These are phyloP conservation scores for Rosa persica DNA, from an alignment of 306 rosid species.

Conservation along the genomic window DNA sequence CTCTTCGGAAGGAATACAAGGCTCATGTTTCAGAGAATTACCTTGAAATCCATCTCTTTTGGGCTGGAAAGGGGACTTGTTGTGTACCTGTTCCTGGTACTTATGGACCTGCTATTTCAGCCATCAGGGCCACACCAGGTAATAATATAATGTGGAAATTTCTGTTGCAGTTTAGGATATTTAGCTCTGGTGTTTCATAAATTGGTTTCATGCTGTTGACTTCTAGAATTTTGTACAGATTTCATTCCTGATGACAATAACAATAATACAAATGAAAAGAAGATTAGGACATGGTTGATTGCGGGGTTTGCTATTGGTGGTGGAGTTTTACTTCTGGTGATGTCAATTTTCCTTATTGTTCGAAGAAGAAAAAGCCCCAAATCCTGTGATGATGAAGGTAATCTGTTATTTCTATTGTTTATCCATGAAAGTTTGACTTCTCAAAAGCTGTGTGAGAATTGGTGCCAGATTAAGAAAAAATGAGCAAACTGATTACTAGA, in stretches of 20 bases:
- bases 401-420: neutral
- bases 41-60: constrained; percentile 48
- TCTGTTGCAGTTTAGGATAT: constrained; percentile 1
- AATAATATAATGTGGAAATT: constrained; percentile 22
- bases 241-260: constrained; percentile 56
- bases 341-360: constrained; percentile 31
- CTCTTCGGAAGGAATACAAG: constrained; percentile 32
- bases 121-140: constrained; percentile 68
- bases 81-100: constrained; percentile 48
- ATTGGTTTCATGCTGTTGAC: constrained; percentile 9
- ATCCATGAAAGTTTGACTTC: neutral
- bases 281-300: constrained; percentile 46
- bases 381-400: constrained; percentile 51
- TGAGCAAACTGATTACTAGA: too few relatives aligned
- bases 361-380: constrained; percentile 45
- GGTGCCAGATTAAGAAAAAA: too few relatives aligned
- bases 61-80: too few relatives aligned
- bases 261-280: constrained; percentile 14
- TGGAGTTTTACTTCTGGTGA: constrained; percentile 42
- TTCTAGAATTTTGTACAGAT: constrained; percentile 38
- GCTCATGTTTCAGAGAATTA: constrained; percentile 55
- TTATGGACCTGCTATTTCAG: constrained; percentile 75
- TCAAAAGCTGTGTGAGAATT: neutral
- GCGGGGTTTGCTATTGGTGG: constrained; percentile 62
- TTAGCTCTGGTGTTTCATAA: neutral